Evolutionary conservation across 371 early-diverging fungal species (phyloP), one percentile per base, ranked within the genome.

Genomic region (Mortierella sp.): DNA sequence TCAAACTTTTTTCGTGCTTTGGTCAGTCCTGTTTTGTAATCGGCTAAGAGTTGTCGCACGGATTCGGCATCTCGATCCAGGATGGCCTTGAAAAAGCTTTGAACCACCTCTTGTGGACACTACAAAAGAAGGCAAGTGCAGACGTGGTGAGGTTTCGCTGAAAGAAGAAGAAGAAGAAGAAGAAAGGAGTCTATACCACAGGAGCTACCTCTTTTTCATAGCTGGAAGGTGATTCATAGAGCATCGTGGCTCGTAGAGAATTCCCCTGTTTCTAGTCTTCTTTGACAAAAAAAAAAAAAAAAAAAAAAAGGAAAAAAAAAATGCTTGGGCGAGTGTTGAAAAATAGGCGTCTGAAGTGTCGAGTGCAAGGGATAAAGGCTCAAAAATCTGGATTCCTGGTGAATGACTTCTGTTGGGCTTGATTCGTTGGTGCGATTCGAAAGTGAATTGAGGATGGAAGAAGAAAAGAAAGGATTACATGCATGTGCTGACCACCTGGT

Each of bases 61-160:
- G 45, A 43, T 1, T 81, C 79, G 26, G 70, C 66, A 21, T 81
- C 66, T 15, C 72, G 68, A 1, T 68, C 60, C 46, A 70, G 68
- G 14, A 81, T 68, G 28, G 81, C 81, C 0, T 28, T 19, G 28
- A 81, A 73, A 45, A 81, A 81, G 64, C 65, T 64, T 44, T 62
- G 51, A 26, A 44, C 29, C 19, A 77, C 16, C 11, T 2, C 12
- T 72, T 77, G 61, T n/a, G 25, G 37, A 57, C 2, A 37, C 1
- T 28, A 29, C 15, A 28, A 7, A 57, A 29, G 53, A 37, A n/a
- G 37, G 37, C 37, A 37, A 37, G 7, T 37, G 7, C 2, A 52
- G 52, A 1, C 25, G 3, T 3, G 9, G 3, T 9, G 3, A 37
- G 9, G 37, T 37, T 9, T 37, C 37, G 37, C 37, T 37, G 37